Percentiles rank a stretch among this genome's conserved stretches.
Evolutionary conservation across 2,329 filamentous ascomycete species (phyloP).

Genomic region (Aschersonia sp.): DNA sequence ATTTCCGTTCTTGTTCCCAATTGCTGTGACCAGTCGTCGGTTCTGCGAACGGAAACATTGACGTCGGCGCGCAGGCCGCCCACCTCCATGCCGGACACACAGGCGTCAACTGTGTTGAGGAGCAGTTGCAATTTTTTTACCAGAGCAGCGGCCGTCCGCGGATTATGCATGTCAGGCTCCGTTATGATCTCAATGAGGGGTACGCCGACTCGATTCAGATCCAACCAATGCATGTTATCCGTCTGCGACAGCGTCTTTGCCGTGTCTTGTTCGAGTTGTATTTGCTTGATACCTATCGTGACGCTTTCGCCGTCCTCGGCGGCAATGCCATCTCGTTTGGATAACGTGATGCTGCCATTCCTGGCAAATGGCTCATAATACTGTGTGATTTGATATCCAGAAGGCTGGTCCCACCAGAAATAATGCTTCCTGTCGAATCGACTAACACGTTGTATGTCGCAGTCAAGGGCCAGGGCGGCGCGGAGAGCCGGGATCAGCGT

Average conservation of each 20-base stretch:
- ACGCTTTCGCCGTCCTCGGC: constrained; percentile 57
- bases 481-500: constrained; percentile 81
- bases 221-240: constrained; percentile 61
- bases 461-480: constrained; percentile 73
- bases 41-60: constrained; percentile 73
- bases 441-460: constrained; percentile 61
- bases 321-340: constrained; percentile 64
- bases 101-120: constrained; percentile 68
- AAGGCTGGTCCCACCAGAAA: constrained; percentile 96
- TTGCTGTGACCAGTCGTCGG: constrained; percentile 22
- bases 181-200: constrained; percentile 95
- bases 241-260: constrained; percentile 80
- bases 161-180: constrained; percentile 73
- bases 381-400: constrained; percentile 95
- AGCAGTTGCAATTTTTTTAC: constrained; percentile 80
- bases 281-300: constrained; percentile 72
- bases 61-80: constrained; percentile 87
- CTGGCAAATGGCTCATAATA: constrained; percentile 66
- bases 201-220: constrained; percentile 86
- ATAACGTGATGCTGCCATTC: constrained; percentile 58
- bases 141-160: constrained; percentile 73
- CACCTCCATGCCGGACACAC: constrained; percentile 82
- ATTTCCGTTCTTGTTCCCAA: constrained; percentile 89
- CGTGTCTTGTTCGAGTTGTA: constrained; percentile 96
- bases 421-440: constrained; percentile 96